Conservation (phyloP, 106 monocot species). For the Alisma plantagoaquatica region DNA sequence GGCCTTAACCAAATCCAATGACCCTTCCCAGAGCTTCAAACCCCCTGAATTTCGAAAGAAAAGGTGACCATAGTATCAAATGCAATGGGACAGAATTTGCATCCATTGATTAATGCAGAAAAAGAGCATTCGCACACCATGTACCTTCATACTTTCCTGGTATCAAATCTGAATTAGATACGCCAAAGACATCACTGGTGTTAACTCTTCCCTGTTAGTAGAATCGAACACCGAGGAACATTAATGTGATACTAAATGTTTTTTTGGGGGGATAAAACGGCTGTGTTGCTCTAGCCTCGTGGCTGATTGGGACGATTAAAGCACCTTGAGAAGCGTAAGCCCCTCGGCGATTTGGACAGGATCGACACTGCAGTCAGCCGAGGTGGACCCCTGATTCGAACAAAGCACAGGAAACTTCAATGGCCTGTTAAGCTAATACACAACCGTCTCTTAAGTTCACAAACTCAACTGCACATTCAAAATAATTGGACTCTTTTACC, state of each 20-base stretch:
- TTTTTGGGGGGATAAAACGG: too few species aligned
- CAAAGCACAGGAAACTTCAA: background rate
- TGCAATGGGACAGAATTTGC: too few species aligned
- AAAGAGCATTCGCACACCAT: too few species aligned
- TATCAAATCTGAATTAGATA: conserved; percentile 76
- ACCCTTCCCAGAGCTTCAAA: conserved; percentile 92
- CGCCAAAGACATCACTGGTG: conserved; percentile 82
- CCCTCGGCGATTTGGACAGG: conserved; percentile 37
- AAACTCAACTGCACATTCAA: background rate
- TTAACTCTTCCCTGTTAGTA: conserved; percentile 71
- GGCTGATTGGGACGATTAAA: background rate
- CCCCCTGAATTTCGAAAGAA: conserved; percentile 33
- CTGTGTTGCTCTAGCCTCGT: background rate
- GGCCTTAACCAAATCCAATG: conserved; percentile 61
- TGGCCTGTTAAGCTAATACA: background rate
- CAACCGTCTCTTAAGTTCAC: background rate
- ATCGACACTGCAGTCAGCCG: conserved; percentile 24
- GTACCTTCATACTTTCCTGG: conserved; percentile 93
- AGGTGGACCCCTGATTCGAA: conserved; percentile 14
- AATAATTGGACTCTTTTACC: too few species aligned
- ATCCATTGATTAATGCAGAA: too few species aligned
- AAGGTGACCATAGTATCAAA: too few species aligned
- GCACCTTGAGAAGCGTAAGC: conserved; percentile 65
- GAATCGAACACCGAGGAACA: background rate
- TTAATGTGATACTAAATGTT: background rate